Evolutionary conservation across 768 basidiomycete species (phyloP).

Genomic region (Gymnopilus junonius): DNA sequence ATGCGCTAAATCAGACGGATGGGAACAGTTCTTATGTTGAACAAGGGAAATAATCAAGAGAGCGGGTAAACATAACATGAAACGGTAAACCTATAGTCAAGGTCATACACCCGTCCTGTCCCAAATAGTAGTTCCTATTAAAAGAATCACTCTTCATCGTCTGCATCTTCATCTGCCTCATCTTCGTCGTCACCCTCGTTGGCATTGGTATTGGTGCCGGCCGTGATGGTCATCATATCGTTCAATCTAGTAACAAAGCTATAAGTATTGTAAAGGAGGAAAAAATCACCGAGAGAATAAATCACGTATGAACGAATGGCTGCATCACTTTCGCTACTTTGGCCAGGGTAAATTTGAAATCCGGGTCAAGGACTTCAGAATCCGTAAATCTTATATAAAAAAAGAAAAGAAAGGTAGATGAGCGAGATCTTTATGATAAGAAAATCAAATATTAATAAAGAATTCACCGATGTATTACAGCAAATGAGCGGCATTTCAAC

Average conservation of each 20-base stretch:
- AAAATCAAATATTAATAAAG: no score
- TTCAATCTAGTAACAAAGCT: slow-evolving; percentile 53
- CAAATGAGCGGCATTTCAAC: slow-evolving; percentile 81
- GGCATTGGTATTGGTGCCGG: slow-evolving; percentile 33
- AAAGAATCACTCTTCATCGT: slow-evolving; percentile 2
- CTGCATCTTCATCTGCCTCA: slow-evolving; percentile 19
- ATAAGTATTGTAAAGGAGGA: neutral
- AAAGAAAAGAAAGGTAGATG: neutral
- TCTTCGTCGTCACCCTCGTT: slow-evolving; percentile 24
- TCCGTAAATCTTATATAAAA: slow-evolving; percentile 64
- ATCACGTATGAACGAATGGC: slow-evolving; percentile 84
- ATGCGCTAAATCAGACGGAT: neutral
- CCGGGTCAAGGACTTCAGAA: slow-evolving; percentile 65
- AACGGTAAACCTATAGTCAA: no score
- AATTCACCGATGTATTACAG: slow-evolving; percentile 64
- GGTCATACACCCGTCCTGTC: neutral
- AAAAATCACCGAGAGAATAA: neutral
- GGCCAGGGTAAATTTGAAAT: slow-evolving; percentile 68
- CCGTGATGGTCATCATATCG: slow-evolving; percentile 67
- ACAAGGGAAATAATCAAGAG: neutral
- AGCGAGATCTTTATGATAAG: no score
- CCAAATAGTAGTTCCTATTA: neutral
- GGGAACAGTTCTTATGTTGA: neutral
- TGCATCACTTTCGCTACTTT: slow-evolving; percentile 56
- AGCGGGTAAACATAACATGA: neutral